Evolutionary conservation across 2,329 filamentous ascomycete species (phyloP).

Genomic region (Ascochyta clinopodiicola): DNA sequence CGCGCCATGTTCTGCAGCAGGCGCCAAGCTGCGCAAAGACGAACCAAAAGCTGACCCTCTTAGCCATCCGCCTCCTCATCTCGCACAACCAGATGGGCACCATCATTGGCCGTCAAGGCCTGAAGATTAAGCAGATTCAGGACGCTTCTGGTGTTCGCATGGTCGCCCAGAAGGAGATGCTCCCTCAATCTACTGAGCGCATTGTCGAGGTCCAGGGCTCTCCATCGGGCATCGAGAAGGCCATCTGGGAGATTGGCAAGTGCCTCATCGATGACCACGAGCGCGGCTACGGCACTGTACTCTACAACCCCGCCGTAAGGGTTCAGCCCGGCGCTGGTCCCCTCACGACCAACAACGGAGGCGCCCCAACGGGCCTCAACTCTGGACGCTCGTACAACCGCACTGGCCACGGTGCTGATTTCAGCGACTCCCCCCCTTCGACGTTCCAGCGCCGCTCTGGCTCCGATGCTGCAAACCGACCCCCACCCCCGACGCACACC

Average conservation of each 20-base stretch:
- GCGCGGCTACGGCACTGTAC: slow-evolving; percentile 92
- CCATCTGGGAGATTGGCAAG: slow-evolving; percentile 98
- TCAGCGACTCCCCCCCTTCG: slow-evolving; percentile 76
- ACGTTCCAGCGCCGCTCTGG: slow-evolving; percentile 79
- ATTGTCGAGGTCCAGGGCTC: slow-evolving; percentile 97
- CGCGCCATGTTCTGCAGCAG: background rate
- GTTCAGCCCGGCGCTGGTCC: slow-evolving; percentile 69
- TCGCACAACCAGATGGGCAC: slow-evolving; percentile 99
- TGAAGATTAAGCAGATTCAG: slow-evolving; percentile 99
- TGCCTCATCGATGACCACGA: slow-evolving; percentile 98
- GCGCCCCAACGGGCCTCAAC: slow-evolving; percentile 59
- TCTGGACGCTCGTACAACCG: slow-evolving; percentile 77
- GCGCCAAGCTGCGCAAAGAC: background rate
- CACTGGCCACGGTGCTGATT: slow-evolving; percentile 96
- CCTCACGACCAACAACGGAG: slow-evolving; percentile 60
- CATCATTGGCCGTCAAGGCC: slow-evolving; percentile 93
- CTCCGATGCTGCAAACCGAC: slow-evolving; percentile 79
- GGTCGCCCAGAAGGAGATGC: slow-evolving; percentile 99
- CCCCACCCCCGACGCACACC: slow-evolving; percentile 80
- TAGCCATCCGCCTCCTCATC: slow-evolving; percentile 96
- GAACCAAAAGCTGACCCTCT: slow-evolving; percentile 25
- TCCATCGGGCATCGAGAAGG: slow-evolving; percentile 92
- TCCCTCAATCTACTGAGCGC: slow-evolving; percentile 96
- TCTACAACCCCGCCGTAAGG: slow-evolving; percentile 95
- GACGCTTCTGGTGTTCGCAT: slow-evolving; percentile 96